Evolutionary conservation across 352 stramenopile genomes (phyloP), one percentile per base, ranked within the genome.

Genomic region (Phytophthora boehmeriae): DNA sequence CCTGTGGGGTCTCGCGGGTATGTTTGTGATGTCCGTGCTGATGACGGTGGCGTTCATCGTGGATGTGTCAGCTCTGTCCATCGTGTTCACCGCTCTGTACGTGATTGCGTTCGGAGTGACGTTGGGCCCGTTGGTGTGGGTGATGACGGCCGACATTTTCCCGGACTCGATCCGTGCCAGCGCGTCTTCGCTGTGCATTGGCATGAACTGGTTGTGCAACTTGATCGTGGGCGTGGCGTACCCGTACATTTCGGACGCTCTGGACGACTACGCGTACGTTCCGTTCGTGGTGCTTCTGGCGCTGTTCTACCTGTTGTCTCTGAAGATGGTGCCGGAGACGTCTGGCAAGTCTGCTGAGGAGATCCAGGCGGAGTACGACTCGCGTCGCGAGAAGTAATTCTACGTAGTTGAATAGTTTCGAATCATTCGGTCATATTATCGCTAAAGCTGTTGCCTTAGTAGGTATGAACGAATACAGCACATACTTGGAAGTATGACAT

Each of bases 201-300:
- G 75, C 20, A 60, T 52, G 34, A 86, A 83, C 60, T 88, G 65
- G 65, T 20, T 69, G 11, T 78, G 53, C 54, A 86, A 83, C 59
- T 61, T 88, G 11, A 23, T 76, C 27, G 63, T 84, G n/a, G 78
- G 77, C 8, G 57, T 85, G 14, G 56, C 63, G 13, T 89, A 75
- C 47, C 80, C 77, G 34, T 84, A 79, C 66, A 66, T 81, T 30
- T 68, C 68, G 6, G 67, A 69, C 42, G 73, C 64, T 0, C 63
- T 80, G 2, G 34, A 55, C 16, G 57, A 78, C 66, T 67, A 74
- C 13, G 54, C 53, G 10, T 78, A 81, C 39, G 9, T 86, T 30
- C 63, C 73, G 16, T 79, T 83, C 66, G 60, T 88, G 41, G 48
- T 59, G 2, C 62, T 65, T n/a, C 53, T 86, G 22, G 61, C 59